Percentiles rank a stretch among this genome's conserved stretches.
Conservation (phyloP, 768 basidiomycete genomes). For the Kondoa malvinella region DNA sequence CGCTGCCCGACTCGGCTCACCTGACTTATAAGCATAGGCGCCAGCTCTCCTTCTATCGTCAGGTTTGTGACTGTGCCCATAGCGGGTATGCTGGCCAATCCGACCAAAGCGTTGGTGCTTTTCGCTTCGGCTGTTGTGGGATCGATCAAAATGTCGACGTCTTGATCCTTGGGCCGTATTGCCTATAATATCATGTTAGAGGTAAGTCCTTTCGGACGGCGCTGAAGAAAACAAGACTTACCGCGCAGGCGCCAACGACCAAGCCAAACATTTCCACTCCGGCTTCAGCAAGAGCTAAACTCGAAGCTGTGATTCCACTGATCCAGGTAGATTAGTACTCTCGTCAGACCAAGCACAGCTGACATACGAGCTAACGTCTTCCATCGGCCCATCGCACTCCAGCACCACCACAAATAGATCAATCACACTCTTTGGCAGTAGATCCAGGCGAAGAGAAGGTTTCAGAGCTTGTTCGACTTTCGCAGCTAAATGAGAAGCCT, state of each 20-base stretch:
- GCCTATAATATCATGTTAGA: too few species aligned
- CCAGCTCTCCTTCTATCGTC: slow-evolving; percentile 7
- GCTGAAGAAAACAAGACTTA: slow-evolving; percentile 32
- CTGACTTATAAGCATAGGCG: too few species aligned
- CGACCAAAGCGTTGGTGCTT: slow-evolving; percentile 47
- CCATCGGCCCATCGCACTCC: slow-evolving; percentile 11
- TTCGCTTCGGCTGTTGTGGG: slow-evolving; percentile 54
- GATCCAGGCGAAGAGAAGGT: slow-evolving; percentile 67
- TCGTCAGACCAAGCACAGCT: neutral
- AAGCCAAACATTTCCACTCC: slow-evolving; percentile 82
- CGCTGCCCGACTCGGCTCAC: neutral
- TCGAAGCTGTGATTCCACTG: slow-evolving; percentile 66
- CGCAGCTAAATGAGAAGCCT: slow-evolving; percentile 67
- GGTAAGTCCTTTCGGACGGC: slow-evolving; percentile 1
- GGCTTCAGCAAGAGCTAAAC: slow-evolving; percentile 77
- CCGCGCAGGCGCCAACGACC: slow-evolving; percentile 65
- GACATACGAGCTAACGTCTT: slow-evolving; percentile 6
- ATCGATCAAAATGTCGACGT: slow-evolving; percentile 46
- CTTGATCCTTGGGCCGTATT: neutral
- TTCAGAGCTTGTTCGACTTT: slow-evolving; percentile 70
- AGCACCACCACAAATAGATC: slow-evolving; percentile 70
- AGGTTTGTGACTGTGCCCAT: slow-evolving; percentile 62
- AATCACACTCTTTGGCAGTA: slow-evolving; percentile 82
- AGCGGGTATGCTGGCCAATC: slow-evolving; percentile 73
- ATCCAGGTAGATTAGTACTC: neutral